These are phyloP conservation scores for Pseudocohnilembus persalinus DNA, from an alignment of 169 alveolate species.

Conservation along the genomic window DNA sequence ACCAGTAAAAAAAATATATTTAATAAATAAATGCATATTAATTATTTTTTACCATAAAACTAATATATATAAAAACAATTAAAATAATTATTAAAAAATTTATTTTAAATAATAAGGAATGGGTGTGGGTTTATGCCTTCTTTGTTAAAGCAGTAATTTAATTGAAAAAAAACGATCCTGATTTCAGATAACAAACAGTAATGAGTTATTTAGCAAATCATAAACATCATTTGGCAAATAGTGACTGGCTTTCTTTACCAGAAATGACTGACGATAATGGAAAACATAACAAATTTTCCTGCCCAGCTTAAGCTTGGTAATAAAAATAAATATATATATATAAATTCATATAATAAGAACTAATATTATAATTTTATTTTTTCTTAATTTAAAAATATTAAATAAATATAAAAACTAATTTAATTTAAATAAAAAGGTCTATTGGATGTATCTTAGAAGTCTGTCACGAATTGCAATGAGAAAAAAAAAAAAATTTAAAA, in stretches of 20 bases:
- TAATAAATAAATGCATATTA: not conserved
- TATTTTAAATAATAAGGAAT: constrained; percentile 52
- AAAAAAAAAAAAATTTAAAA: too few relatives aligned
- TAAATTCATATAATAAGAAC: too few relatives aligned
- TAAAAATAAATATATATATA: too few relatives aligned
- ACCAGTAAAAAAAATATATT: constrained; percentile 70
- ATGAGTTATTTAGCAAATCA: constrained; percentile 70
- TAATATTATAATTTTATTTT: too few relatives aligned
- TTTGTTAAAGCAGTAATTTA: constrained; percentile 74
- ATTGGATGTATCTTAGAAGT: constrained; percentile 71
- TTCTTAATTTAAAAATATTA: too few relatives aligned
- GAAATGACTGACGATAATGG: constrained; percentile 92
- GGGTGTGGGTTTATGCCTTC: constrained; percentile 95
- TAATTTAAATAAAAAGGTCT: constrained; percentile 2
- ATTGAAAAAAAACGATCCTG: constrained; percentile 44
- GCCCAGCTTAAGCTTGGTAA: constrained; percentile 89
- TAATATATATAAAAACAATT: too few relatives aligned
- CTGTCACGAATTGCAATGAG: constrained; percentile 18
- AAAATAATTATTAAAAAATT: too few relatives aligned
- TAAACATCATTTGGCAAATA: constrained; percentile 57
- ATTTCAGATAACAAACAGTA: constrained; percentile 43
- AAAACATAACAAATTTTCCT: constrained; percentile 76
- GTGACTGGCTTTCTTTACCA: constrained; percentile 90
- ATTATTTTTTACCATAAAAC: not conserved
- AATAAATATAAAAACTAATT: too few relatives aligned